Evolutionary conservation across 192 early-diverging fungal species (phyloP).

Genomic region (Lobosporangium transversale): DNA sequence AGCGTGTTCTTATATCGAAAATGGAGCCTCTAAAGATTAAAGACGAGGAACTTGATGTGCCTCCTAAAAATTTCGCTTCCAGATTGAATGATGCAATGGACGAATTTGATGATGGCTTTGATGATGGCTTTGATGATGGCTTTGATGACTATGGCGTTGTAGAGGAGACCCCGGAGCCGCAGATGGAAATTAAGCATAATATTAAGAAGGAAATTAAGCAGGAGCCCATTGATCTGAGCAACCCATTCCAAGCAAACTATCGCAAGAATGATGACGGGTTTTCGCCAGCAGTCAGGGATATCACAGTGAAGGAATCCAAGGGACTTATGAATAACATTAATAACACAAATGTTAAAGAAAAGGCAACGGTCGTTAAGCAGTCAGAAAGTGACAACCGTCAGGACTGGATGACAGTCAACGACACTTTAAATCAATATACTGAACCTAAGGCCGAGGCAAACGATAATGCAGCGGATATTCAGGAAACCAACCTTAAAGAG

Average conservation of each 20-base stretch:
- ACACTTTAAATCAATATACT: slow-evolving; percentile 13
- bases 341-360: slow-evolving; percentile 25
- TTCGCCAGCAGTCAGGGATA: slow-evolving; percentile 12
- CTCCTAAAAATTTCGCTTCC: slow-evolving; percentile 10
- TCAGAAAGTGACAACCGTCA: slow-evolving; percentile 18
- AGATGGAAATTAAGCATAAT: slow-evolving; percentile 3
- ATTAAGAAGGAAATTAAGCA: slow-evolving; percentile 34
- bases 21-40: slow-evolving; percentile 37
- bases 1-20: slow-evolving; percentile 36
- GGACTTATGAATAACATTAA: slow-evolving; percentile 13
- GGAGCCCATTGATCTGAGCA: slow-evolving; percentile 17
- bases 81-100: slow-evolving; percentile 5
- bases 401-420: slow-evolving; percentile 38
- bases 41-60: slow-evolving; percentile 27
- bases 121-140: slow-evolving; percentile 5
- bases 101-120: no score
- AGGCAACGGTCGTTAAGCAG: slow-evolving; percentile 36
- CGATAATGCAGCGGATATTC: slow-evolving; percentile 8
- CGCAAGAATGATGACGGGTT: slow-evolving; percentile 7
- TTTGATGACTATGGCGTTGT: slow-evolving; percentile 25
- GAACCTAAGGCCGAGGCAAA: slow-evolving; percentile 11
- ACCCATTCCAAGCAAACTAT: slow-evolving; percentile 24
- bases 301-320: slow-evolving; percentile 7
- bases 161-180: slow-evolving; percentile 4
- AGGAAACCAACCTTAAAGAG: slow-evolving; percentile 29